These are phyloP conservation scores for Juglanconis oblonga DNA, from an alignment of 2,329 filamentous ascomycete genomes.

Conservation along the genomic window DNA sequence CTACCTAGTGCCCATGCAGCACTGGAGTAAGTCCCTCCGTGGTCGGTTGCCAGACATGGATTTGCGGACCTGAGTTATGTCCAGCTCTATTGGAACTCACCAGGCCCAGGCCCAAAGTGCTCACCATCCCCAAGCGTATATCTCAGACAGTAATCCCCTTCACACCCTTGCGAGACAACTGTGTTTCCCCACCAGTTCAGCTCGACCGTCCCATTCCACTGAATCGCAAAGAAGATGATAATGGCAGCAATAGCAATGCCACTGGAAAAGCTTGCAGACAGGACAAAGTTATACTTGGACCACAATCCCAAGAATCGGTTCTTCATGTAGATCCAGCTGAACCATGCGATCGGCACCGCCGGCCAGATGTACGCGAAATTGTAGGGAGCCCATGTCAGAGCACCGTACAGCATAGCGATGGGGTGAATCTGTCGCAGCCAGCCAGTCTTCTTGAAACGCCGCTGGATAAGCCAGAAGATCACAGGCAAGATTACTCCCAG, in stretches of 20 bases:
- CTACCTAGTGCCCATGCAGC: too few species aligned
- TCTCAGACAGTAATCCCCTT: too few species aligned
- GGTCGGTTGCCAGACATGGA: too few species aligned
- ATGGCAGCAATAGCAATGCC: slow-evolving; percentile 50
- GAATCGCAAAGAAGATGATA: slow-evolving; percentile 52
- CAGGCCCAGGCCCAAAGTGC: too few species aligned
- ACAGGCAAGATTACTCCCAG: slow-evolving; percentile 40
- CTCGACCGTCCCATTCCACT: slow-evolving; percentile 38
- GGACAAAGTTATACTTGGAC: slow-evolving; percentile 54
- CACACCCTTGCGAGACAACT: too few species aligned
- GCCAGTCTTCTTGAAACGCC: slow-evolving; percentile 1
- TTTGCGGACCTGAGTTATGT: too few species aligned
- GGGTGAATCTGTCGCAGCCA: slow-evolving; percentile 45
- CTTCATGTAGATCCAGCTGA: slow-evolving; percentile 47
- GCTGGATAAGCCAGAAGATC: background rate
- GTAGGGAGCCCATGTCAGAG: slow-evolving; percentile 45
- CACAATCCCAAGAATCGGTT: slow-evolving; percentile 44
- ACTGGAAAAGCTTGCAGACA: slow-evolving; percentile 49
- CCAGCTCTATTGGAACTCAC: too few species aligned
- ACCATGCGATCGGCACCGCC: slow-evolving; percentile 43
- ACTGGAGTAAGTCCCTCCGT: too few species aligned
- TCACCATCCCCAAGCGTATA: too few species aligned
- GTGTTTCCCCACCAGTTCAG: slow-evolving; percentile 49
- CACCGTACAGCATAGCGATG: slow-evolving; percentile 45
- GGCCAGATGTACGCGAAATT: slow-evolving; percentile 41